Conservation (phyloP, 2,329 filamentous ascomycete genomes). For the Fusarium foetens region DNA sequence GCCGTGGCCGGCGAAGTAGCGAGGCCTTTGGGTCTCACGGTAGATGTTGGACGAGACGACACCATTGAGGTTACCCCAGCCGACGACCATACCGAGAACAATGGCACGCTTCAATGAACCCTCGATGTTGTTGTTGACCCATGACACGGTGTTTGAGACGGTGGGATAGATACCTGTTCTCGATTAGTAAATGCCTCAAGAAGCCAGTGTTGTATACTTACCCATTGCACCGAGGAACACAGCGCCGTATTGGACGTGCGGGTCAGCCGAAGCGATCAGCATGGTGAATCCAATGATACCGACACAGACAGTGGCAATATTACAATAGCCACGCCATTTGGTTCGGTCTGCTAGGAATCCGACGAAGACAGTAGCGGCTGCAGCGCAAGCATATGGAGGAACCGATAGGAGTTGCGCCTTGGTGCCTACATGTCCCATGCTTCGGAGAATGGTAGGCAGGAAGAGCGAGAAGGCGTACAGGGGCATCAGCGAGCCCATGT, state of each 20-base stretch:
- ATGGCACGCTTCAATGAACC: slow-evolving; percentile 71
- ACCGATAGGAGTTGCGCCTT: slow-evolving; percentile 67
- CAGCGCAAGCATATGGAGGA: slow-evolving; percentile 69
- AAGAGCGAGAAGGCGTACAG: slow-evolving; percentile 65
- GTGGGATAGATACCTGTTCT: slow-evolving; percentile 74
- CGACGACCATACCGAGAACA: slow-evolving; percentile 78
- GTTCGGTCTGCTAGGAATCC: slow-evolving; percentile 75
- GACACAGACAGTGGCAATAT: slow-evolving; percentile 69
- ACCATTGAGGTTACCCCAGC: slow-evolving; percentile 80
- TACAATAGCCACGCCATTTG: slow-evolving; percentile 70
- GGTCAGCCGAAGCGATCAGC: slow-evolving; percentile 64
- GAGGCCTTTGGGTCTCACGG: slow-evolving; percentile 43
- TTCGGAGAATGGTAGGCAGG: slow-evolving; percentile 66
- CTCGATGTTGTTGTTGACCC: slow-evolving; percentile 77
- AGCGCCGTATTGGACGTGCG: slow-evolving; percentile 72
- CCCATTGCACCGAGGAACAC: slow-evolving; percentile 71
- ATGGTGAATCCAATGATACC: slow-evolving; percentile 74
- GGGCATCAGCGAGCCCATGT: slow-evolving; percentile 60
- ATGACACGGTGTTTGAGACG: slow-evolving; percentile 76
- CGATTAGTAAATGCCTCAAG: rapidly evolving
- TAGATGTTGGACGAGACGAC: slow-evolving; percentile 74
- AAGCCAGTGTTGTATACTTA: rapidly evolving
- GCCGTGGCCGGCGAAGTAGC: slow-evolving; percentile 64
- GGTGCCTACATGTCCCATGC: slow-evolving; percentile 49
- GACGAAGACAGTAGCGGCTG: slow-evolving; percentile 68